Evolutionary conservation across 106 monocot genomes (phyloP).

Genomic region (Chionographis japonica): DNA sequence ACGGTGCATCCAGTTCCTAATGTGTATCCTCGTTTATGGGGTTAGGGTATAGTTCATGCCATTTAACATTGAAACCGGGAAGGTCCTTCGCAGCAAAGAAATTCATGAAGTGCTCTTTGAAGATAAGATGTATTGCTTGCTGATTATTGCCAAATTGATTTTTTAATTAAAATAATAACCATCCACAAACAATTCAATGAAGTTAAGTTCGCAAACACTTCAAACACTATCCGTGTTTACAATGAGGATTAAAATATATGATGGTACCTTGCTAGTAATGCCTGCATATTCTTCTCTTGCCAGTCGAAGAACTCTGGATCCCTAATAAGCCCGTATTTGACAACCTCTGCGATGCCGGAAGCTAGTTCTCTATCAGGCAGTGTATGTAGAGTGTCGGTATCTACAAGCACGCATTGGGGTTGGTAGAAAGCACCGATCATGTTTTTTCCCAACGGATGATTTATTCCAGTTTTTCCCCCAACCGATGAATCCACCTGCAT

Average conservation of each 20-base stretch:
- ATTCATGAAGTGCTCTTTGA: too few relatives aligned
- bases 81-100: too few relatives aligned
- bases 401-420: constrained; percentile 91
- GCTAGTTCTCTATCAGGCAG: constrained; percentile 86
- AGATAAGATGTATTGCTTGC: too few relatives aligned
- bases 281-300: constrained; percentile 98
- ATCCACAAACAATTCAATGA: too few relatives aligned
- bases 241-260: neutral
- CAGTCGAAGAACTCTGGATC: constrained; percentile 94
- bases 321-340: constrained; percentile 96
- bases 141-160: too few relatives aligned
- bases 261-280: constrained; percentile 66
- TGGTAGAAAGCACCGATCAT: constrained; percentile 98
- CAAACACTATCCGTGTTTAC: neutral
- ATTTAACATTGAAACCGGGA: too few relatives aligned
- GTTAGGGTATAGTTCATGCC: too few relatives aligned
- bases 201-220: too few relatives aligned
- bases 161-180: too few relatives aligned
- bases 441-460: constrained; percentile 93
- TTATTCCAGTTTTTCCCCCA: constrained; percentile 98
- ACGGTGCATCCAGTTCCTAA: too few relatives aligned
- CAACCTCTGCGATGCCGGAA: constrained; percentile 90
- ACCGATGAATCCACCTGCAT: constrained; percentile 97
- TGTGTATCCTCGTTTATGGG: too few relatives aligned
- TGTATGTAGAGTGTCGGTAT: constrained; percentile 90